These are phyloP conservation scores for Mrakia gelida DNA, from an alignment of 768 basidiomycete genomes.

Conservation along the genomic window DNA sequence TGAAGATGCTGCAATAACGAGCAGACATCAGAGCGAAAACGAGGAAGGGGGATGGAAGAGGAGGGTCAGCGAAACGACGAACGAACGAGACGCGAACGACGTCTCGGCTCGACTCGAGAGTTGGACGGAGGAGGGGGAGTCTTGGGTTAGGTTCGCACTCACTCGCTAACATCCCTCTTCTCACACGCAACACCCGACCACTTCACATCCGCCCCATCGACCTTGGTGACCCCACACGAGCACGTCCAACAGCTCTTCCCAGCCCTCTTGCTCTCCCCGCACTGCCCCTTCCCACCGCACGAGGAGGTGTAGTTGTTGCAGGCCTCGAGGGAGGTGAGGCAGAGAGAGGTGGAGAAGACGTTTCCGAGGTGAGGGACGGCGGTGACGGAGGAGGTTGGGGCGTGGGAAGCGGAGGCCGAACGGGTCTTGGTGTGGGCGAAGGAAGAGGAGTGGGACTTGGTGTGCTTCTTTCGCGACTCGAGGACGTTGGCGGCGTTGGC, in stretches of 20 bases:
- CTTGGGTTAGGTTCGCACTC: conserved; percentile 42
- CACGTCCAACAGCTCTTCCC: conserved; percentile 58
- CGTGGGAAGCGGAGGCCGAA: not conserved
- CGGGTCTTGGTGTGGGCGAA: not conserved
- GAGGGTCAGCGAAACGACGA: not conserved
- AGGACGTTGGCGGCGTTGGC: not conserved
- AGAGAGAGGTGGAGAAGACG: conserved; percentile 59
- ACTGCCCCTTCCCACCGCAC: conserved; percentile 69
- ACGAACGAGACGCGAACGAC: not conserved
- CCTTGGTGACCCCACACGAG: conserved; percentile 51
- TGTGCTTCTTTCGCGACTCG: conserved; percentile 16
- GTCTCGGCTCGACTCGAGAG: no score
- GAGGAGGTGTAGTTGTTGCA: conserved; percentile 61
- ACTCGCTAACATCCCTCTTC: conserved; percentile 76
- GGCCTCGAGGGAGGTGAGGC: conserved; percentile 54
- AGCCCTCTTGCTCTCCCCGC: conserved; percentile 58
- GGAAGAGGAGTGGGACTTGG: not conserved
- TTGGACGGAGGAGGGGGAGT: not conserved
- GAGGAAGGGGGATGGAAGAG: not conserved
- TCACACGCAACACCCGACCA: conserved; percentile 78
- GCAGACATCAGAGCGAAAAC: conserved; percentile 8
- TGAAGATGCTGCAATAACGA: conserved; percentile 57
- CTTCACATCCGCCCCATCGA: conserved; percentile 53
- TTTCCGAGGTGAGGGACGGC: conserved; percentile 38
- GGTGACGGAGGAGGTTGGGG: not conserved